Evolutionary conservation across 257 asterid genomes (phyloP), one percentile per base, ranked within the genome.

Genomic region (Cynanchum wilfordii): DNA sequence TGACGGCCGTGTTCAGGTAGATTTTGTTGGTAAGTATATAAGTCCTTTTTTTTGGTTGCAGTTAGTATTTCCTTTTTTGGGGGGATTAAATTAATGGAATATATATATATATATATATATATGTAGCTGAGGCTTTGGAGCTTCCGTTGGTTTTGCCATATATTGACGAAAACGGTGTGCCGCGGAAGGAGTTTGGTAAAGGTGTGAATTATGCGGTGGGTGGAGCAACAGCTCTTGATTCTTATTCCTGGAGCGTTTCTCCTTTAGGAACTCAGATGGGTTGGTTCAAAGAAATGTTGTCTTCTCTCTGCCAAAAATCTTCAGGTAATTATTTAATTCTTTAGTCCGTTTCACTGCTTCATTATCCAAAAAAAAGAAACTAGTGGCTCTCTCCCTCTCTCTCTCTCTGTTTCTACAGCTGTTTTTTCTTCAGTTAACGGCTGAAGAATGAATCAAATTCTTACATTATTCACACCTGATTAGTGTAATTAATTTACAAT

Each of bases 171-270:
- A 19, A 2, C n/a, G 71, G 58, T 63, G 68, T 11, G 42, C 65
- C 58, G 20, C 27, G 60, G 19, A 17, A 17, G 27, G 65, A 55
- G 1, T 25, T 30, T 13, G 7, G 40, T 3, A 72, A 55, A 11
- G 84, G 85, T 9, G 80, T 76, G 11, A 87, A 85, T 62, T 87
- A 80, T 5, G 93, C 90, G 51, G 87, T 82, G 25, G 87, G 38
- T 8, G 86, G 86, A 50, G 84, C 89, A 1, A 75, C 75, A 1
- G 93, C 86, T 0, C 57, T 86, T 69, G 82, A 75, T 77, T 42
- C 66, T 40, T 11, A 4, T 12, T 0, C 52, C 79, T 30, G 36
- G 0, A 84, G 84, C 77, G 72, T 65, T 7, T 86, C 89, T n/a
- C 24, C 83, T 29, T 71, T 11, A 0, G 59, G 44, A 40, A 7